Evolutionary conservation across 2,329 filamentous ascomycete genomes (phyloP).

Genomic region (Drechslerella coelobrocha): DNA sequence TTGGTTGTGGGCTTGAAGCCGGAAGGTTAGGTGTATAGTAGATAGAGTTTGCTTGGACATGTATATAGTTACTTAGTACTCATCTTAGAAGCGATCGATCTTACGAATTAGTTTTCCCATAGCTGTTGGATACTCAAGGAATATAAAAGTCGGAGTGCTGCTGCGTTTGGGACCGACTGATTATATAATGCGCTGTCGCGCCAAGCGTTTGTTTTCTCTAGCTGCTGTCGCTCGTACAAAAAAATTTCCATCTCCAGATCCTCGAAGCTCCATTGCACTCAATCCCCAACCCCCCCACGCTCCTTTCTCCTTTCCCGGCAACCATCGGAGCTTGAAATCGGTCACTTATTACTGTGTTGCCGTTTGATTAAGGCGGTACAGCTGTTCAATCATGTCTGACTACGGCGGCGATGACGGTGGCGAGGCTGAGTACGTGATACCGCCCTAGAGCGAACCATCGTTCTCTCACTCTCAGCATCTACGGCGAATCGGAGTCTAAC

Average conservation of each 20-base stretch:
- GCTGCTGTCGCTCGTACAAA: neutral
- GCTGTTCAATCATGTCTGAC: conserved; percentile 69
- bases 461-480: conserved; percentile 62
- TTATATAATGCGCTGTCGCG: neutral
- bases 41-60: conserved; percentile 11
- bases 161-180: neutral
- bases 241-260: conserved; percentile 13
- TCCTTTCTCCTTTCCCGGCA: conserved; percentile 2
- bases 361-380: neutral
- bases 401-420: conserved; percentile 72
- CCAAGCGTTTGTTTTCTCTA: neutral
- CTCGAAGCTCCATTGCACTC: conserved; percentile 2
- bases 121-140: too few relatives aligned
- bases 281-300: conserved; percentile 1
- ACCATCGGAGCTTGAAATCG: conserved; percentile 6
- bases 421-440: conserved; percentile 57
- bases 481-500: neutral
- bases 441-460: conserved; percentile 46
- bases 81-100: neutral
- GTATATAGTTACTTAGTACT: conserved; percentile 3
- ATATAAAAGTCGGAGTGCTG: neutral
- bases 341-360: neutral
- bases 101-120: too few relatives aligned
- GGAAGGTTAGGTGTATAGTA: conserved; percentile 1
- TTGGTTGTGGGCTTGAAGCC: conserved; percentile 1